Base-by-base conservation (phyloP, 768 basidiomycete genomes). In the Podaxis sp. region DNA sequence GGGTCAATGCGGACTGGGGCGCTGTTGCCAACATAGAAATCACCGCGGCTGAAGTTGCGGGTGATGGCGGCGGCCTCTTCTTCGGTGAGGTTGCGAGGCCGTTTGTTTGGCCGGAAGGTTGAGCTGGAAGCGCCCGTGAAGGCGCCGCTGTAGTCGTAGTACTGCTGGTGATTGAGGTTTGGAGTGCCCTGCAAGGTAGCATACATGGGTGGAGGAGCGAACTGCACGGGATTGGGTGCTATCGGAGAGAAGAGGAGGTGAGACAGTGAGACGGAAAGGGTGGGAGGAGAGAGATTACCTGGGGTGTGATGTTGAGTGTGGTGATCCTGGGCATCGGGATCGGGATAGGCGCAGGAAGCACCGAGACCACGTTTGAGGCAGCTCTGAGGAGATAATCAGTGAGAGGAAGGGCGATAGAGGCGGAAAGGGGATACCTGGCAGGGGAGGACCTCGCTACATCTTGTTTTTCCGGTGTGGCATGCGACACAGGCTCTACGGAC, bases 1-100 rank as follows among this genome's bases (percentile, higher is more conserved):
- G 90, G 89, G 70, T 93, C 91, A 74, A 93, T 92, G 68, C 89
- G 85, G 51, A 93, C 89, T 8, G 91, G 91, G 1, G 90, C 91
- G 67, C 88, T 91, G 40, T 80, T 85, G 59, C 90, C 91, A 57
- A 93, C 88, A 69, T 86, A 93, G 72, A 93, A 93, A 71, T 93
- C 90, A 3, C 91, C 91, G 57, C 91, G 84, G 65, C 79, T 87
- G 68, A 90, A 93, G 68, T 90, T 91, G 72, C 90, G 84, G 0
- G 90, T 90, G 76, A 93, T 92, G 36, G 90, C 90, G 11, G 89
- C 89, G 2, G 91, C 84, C 72, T 93, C 91, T 65, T 93, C 90
- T 67, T 93, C 91, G 2, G 91, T 93, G 59, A 93, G 85, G 51
- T 84, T 85, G 66, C 91, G 87, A 33, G 90, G 87, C 28, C 91